A percentile compares a stretch with the other conserved stretches of the same genome.
Conservation (phyloP, 495 filamentous ascomycete species). For the Cercophora sp. region DNA sequence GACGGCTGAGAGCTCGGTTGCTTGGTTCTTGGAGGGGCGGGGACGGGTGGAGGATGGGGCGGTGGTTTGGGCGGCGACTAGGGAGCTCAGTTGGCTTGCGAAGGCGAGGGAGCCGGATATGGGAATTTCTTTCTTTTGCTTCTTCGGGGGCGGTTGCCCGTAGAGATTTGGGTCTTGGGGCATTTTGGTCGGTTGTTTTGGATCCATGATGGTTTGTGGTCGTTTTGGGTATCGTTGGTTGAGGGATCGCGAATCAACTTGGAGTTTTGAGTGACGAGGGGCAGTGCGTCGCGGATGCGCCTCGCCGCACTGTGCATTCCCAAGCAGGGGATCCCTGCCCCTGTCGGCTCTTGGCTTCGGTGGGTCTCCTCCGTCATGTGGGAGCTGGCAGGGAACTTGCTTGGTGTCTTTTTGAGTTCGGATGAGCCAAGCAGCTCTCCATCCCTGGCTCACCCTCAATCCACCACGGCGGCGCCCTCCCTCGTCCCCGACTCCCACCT, state of each 20-base stretch:
- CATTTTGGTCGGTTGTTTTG: constrained; percentile 43
- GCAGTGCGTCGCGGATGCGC: background rate
- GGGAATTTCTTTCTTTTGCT: constrained; percentile 55
- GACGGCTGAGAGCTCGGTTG: constrained; percentile 64
- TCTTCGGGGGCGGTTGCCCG: constrained; percentile 63
- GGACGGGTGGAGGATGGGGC: constrained; percentile 33
- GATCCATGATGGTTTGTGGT: too few relatives aligned
- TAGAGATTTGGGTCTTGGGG: constrained; percentile 65
- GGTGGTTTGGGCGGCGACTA: constrained; percentile 49
- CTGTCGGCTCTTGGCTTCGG: background rate
- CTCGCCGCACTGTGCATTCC: too few relatives aligned
- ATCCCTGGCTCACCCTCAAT: background rate
- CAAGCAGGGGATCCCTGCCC: background rate
- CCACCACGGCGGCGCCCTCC: background rate
- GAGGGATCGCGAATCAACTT: too few relatives aligned
- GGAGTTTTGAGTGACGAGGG: too few relatives aligned
- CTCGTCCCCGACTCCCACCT: background rate
- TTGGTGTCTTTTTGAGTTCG: background rate
- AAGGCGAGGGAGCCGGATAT: constrained; percentile 77
- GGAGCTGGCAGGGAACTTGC: constrained; percentile 3
- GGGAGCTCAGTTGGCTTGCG: constrained; percentile 68
- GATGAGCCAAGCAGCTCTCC: constrained; percentile 3
- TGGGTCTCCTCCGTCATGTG: constrained; percentile 11
- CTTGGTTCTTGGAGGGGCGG: constrained; percentile 65
- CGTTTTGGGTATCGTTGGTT: too few relatives aligned